phyloP scores from a whole-genome alignment of 148 eudicot species.

The Cornus kousa region DNA sequence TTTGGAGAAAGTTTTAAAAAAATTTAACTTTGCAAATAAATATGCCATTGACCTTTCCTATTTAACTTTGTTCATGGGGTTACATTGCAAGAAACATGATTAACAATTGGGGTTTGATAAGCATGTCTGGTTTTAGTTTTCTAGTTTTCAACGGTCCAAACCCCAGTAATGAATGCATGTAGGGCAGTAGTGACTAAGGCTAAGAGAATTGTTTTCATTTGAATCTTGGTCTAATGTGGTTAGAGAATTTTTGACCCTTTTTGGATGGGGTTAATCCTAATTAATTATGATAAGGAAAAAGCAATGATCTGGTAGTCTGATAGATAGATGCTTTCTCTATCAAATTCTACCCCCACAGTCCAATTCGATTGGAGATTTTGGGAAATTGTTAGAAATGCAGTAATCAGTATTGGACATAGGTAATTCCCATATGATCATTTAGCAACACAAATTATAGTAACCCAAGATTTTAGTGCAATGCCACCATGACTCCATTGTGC shows the following conservation, averaged over 20 bases:
- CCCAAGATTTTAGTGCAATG: too few relatives aligned
- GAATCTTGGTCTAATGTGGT: not conserved
- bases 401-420: too few relatives aligned
- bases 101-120: not conserved
- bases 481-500: too few relatives aligned
- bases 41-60: not conserved
- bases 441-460: too few relatives aligned
- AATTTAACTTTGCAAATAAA: not conserved
- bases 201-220: not conserved
- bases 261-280: not conserved
- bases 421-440: too few relatives aligned
- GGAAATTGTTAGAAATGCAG: too few relatives aligned
- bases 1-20: not conserved
- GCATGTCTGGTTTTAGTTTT: not conserved
- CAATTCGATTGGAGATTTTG: too few relatives aligned
- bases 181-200: not conserved
- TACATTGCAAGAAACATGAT: not conserved
- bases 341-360: not conserved
- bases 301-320: not conserved
- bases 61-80: not conserved
- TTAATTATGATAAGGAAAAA: not conserved
- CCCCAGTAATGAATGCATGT: not conserved
- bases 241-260: too few relatives aligned
- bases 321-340: not conserved
- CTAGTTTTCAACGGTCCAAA: not conserved